Conservation (phyloP, 768 basidiomycete species). For the Kwoniella botswanensis region DNA sequence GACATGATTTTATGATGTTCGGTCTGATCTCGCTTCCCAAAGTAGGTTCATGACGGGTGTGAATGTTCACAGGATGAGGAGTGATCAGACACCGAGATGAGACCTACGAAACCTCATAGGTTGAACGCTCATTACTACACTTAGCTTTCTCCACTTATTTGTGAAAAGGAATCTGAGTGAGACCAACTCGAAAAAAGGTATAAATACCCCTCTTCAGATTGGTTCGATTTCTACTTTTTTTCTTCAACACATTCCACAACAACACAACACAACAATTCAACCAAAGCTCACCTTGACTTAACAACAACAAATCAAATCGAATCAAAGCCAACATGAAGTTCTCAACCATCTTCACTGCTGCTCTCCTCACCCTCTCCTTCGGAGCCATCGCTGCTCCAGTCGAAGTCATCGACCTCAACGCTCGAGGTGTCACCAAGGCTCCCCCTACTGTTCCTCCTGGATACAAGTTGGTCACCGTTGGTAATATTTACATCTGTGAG, state of each 20-base stretch:
- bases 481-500: constrained; percentile 19
- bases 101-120: background rate
- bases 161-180: background rate
- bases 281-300: background rate
- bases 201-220: constrained; percentile 11
- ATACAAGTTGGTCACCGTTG: constrained; percentile 11
- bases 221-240: background rate
- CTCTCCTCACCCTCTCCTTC: constrained; percentile 20
- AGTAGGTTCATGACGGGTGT: background rate
- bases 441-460: constrained; percentile 7
- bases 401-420: constrained; percentile 3
- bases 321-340: constrained; percentile 19
- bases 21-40: constrained; percentile 6
- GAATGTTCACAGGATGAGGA: background rate
- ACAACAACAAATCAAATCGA: background rate
- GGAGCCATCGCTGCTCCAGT: constrained; percentile 16
- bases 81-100: background rate
- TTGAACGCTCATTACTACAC: too few species aligned
- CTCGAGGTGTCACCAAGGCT: constrained; percentile 11
- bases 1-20: background rate
- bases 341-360: constrained; percentile 18
- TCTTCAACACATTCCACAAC: constrained; percentile 7
- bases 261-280: background rate
- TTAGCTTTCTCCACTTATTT: too few species aligned
- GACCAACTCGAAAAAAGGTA: background rate